Conservation (phyloP, 768 basidiomycete genomes). For the Podaxis rugospora region DNA sequence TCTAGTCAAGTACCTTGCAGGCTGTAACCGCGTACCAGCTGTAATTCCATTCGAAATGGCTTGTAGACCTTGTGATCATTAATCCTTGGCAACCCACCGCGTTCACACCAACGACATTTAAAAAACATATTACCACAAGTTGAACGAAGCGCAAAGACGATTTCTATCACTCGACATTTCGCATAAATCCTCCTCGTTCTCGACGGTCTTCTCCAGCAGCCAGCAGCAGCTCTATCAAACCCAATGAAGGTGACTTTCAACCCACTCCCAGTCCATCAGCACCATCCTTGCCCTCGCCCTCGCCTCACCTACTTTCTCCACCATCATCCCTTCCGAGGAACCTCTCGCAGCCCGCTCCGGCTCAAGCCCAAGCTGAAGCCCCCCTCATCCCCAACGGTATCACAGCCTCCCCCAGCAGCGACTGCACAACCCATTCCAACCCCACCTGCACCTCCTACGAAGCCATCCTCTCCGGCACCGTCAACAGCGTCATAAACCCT, state of each 20-base stretch:
- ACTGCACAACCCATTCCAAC: slow-evolving; percentile 20
- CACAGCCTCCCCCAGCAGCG: slow-evolving; percentile 22
- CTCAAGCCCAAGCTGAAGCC: slow-evolving; percentile 21
- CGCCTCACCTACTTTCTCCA: background rate
- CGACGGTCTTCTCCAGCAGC: too few species aligned
- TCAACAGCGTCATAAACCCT: slow-evolving; percentile 23
- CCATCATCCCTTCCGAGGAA: background rate
- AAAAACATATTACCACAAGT: too few species aligned
- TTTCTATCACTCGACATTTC: background rate
- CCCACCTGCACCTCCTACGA: slow-evolving; percentile 24
- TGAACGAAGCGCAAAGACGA: background rate
- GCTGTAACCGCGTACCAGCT: background rate
- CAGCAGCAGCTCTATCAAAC: background rate
- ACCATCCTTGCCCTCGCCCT: background rate
- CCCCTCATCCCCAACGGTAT: slow-evolving; percentile 20
- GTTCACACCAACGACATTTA: too few species aligned
- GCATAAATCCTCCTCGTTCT: background rate
- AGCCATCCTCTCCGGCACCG: slow-evolving; percentile 24
- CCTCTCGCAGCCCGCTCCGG: background rate
- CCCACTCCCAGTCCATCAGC: background rate
- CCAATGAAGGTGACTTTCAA: background rate
- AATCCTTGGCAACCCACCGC: background rate
- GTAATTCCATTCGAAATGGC: too few species aligned
- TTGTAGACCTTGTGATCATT: background rate
- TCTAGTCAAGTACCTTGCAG: background rate